Evolutionary conservation across 139 green algal species (phyloP), one percentile per base, ranked within the genome.

Genomic region (Chlamydomonas incerta): DNA sequence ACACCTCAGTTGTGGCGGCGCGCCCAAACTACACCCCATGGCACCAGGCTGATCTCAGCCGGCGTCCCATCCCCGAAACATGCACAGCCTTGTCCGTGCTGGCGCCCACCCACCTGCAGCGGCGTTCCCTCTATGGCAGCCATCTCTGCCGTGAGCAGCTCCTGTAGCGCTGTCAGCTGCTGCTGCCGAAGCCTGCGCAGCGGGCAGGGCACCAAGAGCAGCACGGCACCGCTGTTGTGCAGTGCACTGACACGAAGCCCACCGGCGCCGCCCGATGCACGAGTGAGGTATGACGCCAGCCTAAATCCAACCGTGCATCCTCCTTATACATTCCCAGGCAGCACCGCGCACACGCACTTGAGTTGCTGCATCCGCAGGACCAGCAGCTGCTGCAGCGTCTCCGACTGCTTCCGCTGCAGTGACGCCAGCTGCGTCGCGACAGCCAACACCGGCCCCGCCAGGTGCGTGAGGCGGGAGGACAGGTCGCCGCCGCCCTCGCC

Each of bases 371-470:
- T 60, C 20, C 89, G 81, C 28, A 92, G 52, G 46, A 74, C 68
- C 33, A 92, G 79, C 52, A 92, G 86, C 87, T 92, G 86, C 28
- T 83, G 65, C 63, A 92, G 74, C 26, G 89, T 92, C 73, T 85
- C 86, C 8, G 47, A 81, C 69, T 92, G 89, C 52, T 92, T 88
- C 47, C 85, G 65, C 86, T 92, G 89, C 82, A 92, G 79, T 0
- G 66, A 55, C 3, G 86, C 82, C 34, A 92, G 79, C 29, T 79
- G 86, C 60, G 74, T 80, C 20, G 89, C 60, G 20, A 66, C 60
- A 1, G 60, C 60, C 23, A 66, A 8, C 87, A 29, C 88, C 81
- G 3, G 52, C 9, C 34, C 83, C 8, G 57, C 87, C 18, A 24
- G 75, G 74, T 4, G 72, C 50, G 47, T 79, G 37, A 52, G 14